Evolutionary conservation across 495 filamentous ascomycete species (phyloP).

Genomic region (Cairneyella variabilis): DNA sequence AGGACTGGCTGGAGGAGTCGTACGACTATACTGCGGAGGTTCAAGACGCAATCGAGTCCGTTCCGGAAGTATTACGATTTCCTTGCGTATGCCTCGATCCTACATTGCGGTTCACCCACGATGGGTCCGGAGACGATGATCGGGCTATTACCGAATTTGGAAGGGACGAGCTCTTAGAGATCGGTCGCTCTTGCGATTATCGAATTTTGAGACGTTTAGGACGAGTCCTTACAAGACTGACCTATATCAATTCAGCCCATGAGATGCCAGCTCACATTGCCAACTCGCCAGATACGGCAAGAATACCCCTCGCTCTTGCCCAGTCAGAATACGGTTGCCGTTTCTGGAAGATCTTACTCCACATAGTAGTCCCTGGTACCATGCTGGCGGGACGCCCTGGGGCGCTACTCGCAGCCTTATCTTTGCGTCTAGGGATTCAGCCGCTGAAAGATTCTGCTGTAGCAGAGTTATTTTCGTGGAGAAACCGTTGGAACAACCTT

Average conservation of each 20-base stretch:
- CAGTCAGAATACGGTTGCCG: conserved; percentile 24
- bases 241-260: conserved; percentile 32
- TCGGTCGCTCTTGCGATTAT: conserved; percentile 41
- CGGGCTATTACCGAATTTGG: conserved; percentile 28
- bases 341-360: conserved; percentile 43
- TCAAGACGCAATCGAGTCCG: conserved; percentile 34
- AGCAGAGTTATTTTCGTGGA: conserved; percentile 33
- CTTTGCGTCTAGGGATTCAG: conserved; percentile 37
- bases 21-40: conserved; percentile 42
- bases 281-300: conserved; percentile 23
- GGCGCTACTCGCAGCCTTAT: conserved; percentile 41
- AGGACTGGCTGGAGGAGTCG: conserved; percentile 42
- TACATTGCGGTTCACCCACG: conserved; percentile 31
- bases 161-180: conserved; percentile 42
- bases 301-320: conserved; percentile 37
- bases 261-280: conserved; percentile 40
- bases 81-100: conserved; percentile 48
- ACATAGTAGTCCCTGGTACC: conserved; percentile 40
- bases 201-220: conserved; percentile 37
- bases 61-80: conserved; percentile 41
- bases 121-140: conserved; percentile 8
- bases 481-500: conserved; percentile 37
- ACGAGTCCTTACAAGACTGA: conserved; percentile 38
- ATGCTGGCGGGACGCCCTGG: conserved; percentile 37
- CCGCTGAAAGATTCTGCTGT: conserved; percentile 34